Base-by-base conservation (phyloP, 148 eudicot genomes). In the Rheum nobile region DNA sequence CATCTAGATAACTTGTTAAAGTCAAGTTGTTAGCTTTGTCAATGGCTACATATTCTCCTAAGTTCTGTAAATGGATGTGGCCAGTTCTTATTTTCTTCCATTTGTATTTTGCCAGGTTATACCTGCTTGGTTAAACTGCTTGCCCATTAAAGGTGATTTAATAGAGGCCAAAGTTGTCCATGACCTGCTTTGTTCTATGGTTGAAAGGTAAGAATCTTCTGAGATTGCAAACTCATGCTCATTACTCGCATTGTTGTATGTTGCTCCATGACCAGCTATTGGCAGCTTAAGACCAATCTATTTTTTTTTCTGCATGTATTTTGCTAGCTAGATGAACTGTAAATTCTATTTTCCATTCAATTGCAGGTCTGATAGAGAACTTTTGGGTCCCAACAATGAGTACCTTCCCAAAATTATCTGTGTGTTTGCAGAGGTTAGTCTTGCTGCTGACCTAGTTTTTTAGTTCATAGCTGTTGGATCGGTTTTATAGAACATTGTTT, bases 141-240 rank as follows among this genome's bases (percentile, higher is more conserved):
- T 91, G 81, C 96, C 96, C 7, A 79, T 91, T 21, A 91, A 88
- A 80, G 90, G 90, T 67, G 96, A 91, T 78, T 79, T 91, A 26
- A 86, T 91, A 78, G 96, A 91, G 82, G 97, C 97, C 69, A 92
- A 92, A 80, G 91, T 83, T 76, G 97, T 92, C 48, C 97, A 92
- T 77, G 97, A 92, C 46, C 91, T 84, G 80, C 93, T 92, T 46
- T 90, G 92, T 75, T 82, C 87, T n/a, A 88, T 92, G 98, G 96
- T 94, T 71, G 98, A 94, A 79, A 94, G 93, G 98, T 78, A 72
- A 67, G 75, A 37, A 31, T 22, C 76, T 76, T 2, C 43, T 55
- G 6, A 24, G 4, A 21, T 59, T 37, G 24, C 37, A 35, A 35
- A 35, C 37, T 35, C 37, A 35, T 35, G 37, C 37, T 35, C 37